Evolutionary conservation across 257 asterid species (phyloP).

Genomic region (Haberlea rhodopensis): DNA sequence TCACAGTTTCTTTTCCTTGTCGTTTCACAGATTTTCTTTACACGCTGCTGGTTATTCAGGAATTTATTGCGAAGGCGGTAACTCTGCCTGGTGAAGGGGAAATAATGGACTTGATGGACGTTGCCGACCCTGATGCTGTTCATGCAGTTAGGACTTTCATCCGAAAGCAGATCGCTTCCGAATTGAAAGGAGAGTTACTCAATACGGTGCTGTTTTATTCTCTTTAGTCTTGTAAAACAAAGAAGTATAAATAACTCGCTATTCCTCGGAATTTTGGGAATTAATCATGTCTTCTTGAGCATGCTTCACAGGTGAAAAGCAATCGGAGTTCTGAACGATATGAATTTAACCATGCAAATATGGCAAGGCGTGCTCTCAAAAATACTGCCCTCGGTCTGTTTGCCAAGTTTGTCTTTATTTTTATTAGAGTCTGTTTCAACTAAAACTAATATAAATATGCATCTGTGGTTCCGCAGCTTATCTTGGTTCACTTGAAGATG

Average conservation of each 20-base stretch:
- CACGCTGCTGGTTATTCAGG: conserved; percentile 36
- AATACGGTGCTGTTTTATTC: conserved; percentile 36
- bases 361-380: conserved; percentile 83
- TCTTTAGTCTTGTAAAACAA: conserved; percentile 10
- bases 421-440: background rate
- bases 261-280: background rate
- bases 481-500: conserved; percentile 67
- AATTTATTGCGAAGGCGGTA: conserved; percentile 78
- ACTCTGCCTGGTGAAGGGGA: conserved; percentile 80
- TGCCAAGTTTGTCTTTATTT: background rate
- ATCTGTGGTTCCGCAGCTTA: conserved; percentile 44
- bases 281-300: conserved; percentile 6
- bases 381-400: conserved; percentile 65
- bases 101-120: conserved; percentile 82
- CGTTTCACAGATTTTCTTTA: conserved; percentile 13
- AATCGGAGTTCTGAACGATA: conserved; percentile 62
- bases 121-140: conserved; percentile 93
- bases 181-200: conserved; percentile 55
- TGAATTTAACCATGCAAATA: conserved; percentile 56
- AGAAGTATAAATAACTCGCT: background rate
- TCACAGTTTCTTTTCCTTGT: background rate
- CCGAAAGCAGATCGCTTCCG: conserved; percentile 71
- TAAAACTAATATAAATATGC: background rate
- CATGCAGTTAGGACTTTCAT: conserved; percentile 68
- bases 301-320: conserved; percentile 40